Percentiles rank a stretch among this genome's conserved stretches.
Evolutionary conservation across 495 filamentous ascomycete species (phyloP).

Genomic region (Talaromyces proteolyticus): DNA sequence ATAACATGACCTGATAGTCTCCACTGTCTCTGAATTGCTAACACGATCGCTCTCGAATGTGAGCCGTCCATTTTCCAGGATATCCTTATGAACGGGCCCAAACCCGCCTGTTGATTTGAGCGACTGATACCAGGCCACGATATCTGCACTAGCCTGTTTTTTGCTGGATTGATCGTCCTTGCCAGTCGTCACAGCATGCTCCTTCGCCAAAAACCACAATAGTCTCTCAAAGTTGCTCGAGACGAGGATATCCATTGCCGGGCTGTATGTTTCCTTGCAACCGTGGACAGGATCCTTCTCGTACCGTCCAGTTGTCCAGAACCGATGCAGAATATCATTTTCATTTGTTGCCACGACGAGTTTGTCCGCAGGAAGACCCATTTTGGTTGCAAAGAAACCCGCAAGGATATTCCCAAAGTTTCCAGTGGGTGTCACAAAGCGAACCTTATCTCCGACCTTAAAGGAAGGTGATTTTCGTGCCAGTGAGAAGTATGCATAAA

Average conservation of each 20-base stretch:
- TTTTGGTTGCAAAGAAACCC: constrained; percentile 82
- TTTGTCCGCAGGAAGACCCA: constrained; percentile 83
- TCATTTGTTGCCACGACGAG: constrained; percentile 74
- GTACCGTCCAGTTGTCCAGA: constrained; percentile 80
- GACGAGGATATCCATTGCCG: constrained; percentile 96
- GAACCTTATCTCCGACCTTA: constrained; percentile 54
- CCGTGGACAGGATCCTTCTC: constrained; percentile 67
- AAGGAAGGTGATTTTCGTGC: constrained; percentile 41
- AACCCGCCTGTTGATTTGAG: constrained; percentile 81
- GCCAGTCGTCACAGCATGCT: constrained; percentile 3
- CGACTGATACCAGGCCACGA: constrained; percentile 62
- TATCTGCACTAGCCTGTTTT: constrained; percentile 56
- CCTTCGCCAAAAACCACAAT: constrained; percentile 69
- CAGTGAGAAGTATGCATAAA: constrained; percentile 81
- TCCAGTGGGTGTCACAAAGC: constrained; percentile 81
- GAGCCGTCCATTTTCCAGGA: constrained; percentile 56
- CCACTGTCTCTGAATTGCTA: constrained; percentile 68
- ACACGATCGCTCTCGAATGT: constrained; percentile 82
- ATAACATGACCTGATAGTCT: constrained; percentile 49
- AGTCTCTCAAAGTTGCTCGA: constrained; percentile 94
- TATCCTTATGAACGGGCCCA: constrained; percentile 55
- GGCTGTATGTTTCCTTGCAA: constrained; percentile 79
- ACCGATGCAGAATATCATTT: constrained; percentile 78
- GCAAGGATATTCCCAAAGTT: constrained; percentile 98
- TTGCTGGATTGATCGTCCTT: constrained; percentile 9